phyloP scores from a whole-genome alignment of 2,329 filamentous ascomycete genomes.

The Clathrospora elynae region DNA sequence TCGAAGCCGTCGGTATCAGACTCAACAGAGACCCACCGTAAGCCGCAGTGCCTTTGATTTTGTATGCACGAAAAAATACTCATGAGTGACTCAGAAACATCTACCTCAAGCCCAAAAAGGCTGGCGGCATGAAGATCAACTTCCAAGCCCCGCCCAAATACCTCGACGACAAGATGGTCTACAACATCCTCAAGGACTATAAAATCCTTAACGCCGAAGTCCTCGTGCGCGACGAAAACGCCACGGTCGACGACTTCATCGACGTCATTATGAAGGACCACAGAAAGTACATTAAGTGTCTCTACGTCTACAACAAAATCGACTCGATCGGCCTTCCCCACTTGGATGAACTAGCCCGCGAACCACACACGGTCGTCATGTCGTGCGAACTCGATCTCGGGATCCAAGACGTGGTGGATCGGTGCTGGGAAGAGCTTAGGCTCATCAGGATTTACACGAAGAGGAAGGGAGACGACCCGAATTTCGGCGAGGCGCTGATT shows the following conservation, averaged over 20 bases:
- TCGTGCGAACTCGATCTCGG: constrained; percentile 94
- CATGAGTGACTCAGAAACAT: constrained; percentile 71
- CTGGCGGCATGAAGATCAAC: constrained; percentile 98
- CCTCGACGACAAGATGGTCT: constrained; percentile 97
- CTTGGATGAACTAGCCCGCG: constrained; percentile 86
- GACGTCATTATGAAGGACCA: constrained; percentile 99
- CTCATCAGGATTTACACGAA: constrained; percentile 90
- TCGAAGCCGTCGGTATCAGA: constrained; percentile 93
- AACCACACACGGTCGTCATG: constrained; percentile 96
- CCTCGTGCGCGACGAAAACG: constrained; percentile 88
- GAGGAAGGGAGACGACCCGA: constrained; percentile 85
- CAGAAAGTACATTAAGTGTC: constrained; percentile 89
- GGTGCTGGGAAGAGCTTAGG: constrained; percentile 91
- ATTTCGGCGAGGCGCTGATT: constrained; percentile 90
- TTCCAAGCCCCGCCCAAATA: constrained; percentile 88
- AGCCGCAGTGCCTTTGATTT: constrained; percentile 37
- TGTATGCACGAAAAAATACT: background rate
- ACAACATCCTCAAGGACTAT: constrained; percentile 97
- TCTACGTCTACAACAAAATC: constrained; percentile 99
- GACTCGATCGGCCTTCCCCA: constrained; percentile 93
- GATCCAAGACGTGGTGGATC: constrained; percentile 88
- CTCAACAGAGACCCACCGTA: constrained; percentile 90
- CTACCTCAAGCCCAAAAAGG: constrained; percentile 93
- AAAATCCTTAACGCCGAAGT: constrained; percentile 98
- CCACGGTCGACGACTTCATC: constrained; percentile 96